Conservation (phyloP, 2,329 filamentous ascomycete species). For the Colletotrichum sublineola region DNA sequence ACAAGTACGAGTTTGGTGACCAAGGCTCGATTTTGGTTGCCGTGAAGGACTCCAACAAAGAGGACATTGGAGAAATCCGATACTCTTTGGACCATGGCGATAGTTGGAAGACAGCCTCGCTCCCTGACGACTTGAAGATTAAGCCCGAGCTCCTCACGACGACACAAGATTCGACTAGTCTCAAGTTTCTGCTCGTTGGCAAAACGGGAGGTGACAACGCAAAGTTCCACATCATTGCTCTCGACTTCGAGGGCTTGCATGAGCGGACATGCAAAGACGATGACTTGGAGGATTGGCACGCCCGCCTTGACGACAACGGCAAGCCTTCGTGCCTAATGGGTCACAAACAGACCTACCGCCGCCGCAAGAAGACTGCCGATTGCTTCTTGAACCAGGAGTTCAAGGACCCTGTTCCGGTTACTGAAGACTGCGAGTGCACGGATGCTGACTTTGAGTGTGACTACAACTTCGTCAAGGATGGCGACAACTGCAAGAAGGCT, state of each 20-base stretch:
- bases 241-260: constrained; percentile 88
- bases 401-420: constrained; percentile 78
- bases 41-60: constrained; percentile 77
- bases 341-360: constrained; percentile 87
- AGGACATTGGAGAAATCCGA: constrained; percentile 68
- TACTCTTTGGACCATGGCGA: constrained; percentile 94
- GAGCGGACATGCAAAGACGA: constrained; percentile 81
- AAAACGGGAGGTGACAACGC: constrained; percentile 63
- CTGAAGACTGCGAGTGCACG: constrained; percentile 83
- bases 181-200: constrained; percentile 88
- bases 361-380: constrained; percentile 87
- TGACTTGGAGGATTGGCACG: constrained; percentile 91
- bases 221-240: constrained; percentile 75
- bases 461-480: constrained; percentile 83
- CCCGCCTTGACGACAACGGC: constrained; percentile 82
- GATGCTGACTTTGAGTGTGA: constrained; percentile 95
- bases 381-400: constrained; percentile 93
- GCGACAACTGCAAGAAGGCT: constrained; percentile 72
- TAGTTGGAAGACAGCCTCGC: constrained; percentile 79
- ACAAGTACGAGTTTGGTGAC: constrained; percentile 97
- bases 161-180: constrained; percentile 89
- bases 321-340: constrained; percentile 95
- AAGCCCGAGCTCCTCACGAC: constrained; percentile 83
- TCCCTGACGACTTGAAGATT: constrained; percentile 77
- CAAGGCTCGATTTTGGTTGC: constrained; percentile 91